These are phyloP conservation scores for Cytospora paraplurivora DNA, from an alignment of 2,329 filamentous ascomycete species.

Conservation along the genomic window DNA sequence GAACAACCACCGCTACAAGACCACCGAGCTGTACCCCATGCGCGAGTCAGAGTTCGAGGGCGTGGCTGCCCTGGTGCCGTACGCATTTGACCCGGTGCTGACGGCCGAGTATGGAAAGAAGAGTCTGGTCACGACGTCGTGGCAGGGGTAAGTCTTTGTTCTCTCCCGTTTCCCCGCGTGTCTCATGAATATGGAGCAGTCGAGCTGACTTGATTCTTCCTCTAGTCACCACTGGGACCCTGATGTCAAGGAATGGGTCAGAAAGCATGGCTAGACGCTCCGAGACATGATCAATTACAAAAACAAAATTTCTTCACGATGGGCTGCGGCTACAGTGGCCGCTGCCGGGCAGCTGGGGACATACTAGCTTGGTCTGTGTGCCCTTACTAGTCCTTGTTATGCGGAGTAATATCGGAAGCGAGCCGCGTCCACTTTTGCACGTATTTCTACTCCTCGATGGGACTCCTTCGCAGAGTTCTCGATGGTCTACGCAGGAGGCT, in stretches of 20 bases:
- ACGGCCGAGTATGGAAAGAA: constrained; percentile 66
- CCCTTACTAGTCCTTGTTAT: background rate
- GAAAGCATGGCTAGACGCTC: constrained; percentile 31
- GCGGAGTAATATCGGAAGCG: background rate
- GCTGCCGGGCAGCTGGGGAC: background rate
- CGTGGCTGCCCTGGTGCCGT: constrained; percentile 69
- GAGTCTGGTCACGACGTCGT: constrained; percentile 62
- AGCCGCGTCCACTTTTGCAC: background rate
- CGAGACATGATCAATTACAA: background rate
- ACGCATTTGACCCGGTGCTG: constrained; percentile 66
- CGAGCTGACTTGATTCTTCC: constrained; percentile 28
- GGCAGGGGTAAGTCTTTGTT: constrained; percentile 56
- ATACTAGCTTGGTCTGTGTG: background rate
- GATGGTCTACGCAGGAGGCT: background rate
- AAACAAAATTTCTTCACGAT: background rate
- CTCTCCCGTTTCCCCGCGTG: constrained; percentile 1
- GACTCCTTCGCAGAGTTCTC: background rate
- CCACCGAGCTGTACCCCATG: constrained; percentile 75
- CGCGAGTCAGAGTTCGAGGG: constrained; percentile 75
- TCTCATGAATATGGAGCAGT: constrained; percentile 1
- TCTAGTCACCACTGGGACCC: constrained; percentile 63
- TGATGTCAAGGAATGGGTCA: constrained; percentile 61
- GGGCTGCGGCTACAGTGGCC: background rate
- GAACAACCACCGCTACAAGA: constrained; percentile 73
- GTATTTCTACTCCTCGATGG: background rate